Evolutionary conservation across 495 filamentous ascomycete species (phyloP).

Genomic region (Penicillium steckii): DNA sequence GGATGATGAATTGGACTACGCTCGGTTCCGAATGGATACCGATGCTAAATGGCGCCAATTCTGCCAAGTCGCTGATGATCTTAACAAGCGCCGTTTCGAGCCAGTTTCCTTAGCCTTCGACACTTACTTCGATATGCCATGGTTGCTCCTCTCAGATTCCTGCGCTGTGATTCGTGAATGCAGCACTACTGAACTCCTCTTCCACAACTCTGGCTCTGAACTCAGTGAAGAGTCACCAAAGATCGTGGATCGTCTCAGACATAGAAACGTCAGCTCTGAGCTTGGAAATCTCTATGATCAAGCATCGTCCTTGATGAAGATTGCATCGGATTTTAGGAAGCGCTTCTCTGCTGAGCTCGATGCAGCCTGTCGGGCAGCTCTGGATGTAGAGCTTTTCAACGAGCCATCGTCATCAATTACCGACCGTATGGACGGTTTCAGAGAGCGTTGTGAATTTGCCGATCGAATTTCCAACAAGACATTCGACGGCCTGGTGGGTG

Average conservation of each 20-base stretch:
- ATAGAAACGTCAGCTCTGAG: constrained; percentile 40
- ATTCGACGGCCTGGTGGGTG: constrained; percentile 43
- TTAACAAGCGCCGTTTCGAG: constrained; percentile 82
- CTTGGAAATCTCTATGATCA: constrained; percentile 36
- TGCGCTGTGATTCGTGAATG: constrained; percentile 76
- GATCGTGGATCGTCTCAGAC: constrained; percentile 44
- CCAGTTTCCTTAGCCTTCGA: constrained; percentile 76
- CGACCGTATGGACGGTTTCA: constrained; percentile 69
- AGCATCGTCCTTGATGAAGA: constrained; percentile 51
- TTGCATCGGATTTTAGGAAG: constrained; percentile 57
- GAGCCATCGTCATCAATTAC: constrained; percentile 62
- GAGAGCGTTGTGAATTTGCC: constrained; percentile 67
- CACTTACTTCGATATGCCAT: constrained; percentile 65
- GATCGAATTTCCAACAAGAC: constrained; percentile 74
- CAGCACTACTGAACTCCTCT: constrained; percentile 69
- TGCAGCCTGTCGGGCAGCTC: constrained; percentile 55
- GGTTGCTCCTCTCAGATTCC: constrained; percentile 77
- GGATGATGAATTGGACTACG: constrained; percentile 67
- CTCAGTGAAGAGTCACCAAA: constrained; percentile 33
- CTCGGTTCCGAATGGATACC: constrained; percentile 65
- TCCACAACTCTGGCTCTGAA: constrained; percentile 39
- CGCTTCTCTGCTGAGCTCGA: constrained; percentile 61
- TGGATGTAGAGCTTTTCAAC: constrained; percentile 68
- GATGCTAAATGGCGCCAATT: constrained; percentile 88
- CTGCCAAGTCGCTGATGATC: constrained; percentile 78